Evolutionary conservation across 495 filamentous ascomycete genomes (phyloP), one percentile per base, ranked within the genome.

Genomic region (Pseudevernia furfuracea): DNA sequence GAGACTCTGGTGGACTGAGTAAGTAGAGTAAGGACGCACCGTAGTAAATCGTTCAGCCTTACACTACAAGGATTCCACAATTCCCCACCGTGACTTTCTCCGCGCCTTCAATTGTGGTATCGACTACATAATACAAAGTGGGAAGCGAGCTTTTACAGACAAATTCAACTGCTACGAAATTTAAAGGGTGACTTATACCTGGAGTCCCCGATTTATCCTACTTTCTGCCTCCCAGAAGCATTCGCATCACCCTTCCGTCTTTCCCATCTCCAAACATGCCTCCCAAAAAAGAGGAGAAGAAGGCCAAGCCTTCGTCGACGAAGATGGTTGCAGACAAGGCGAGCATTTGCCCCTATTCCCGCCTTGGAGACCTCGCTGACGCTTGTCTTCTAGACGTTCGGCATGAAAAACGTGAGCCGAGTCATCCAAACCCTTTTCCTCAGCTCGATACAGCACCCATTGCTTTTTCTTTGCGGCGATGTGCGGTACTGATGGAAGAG

Each of bases 341-440:
- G 68, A 70, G 73, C 70, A 30, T 46, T 64, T 61, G 34, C 52
- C 61, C 59, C 52, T n/a, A 11, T 57, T 62, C 30, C 10, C 53
- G 58, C 17, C n/a, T 58, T 28, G 44, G 53, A 23, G 49, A 25
- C 17, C 19, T 41, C 57, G 36, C 66, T 74, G 64, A 76, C 60
- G 65, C 53, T 67, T 44, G 57, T 61, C 59, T 25, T 62, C 36
- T 52, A 77, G 82, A 96, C 94, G 61, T 98, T 98, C 82, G 94
- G 94, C 69, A 96, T 98, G 92, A 98, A 98, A 81, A 98, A 98
- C 74, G 85, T 87, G 77, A 71, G 82, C 43, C 55, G 32, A 11
- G n/a, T 23, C 17, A 43, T 12, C n/a, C 23, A 32, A 41, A 4
- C 60, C 12, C 15, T 30, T 36, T 1, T 81, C 59, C 41, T 44